Evolutionary conservation across 73 alveolate species (phyloP), one percentile per base, ranked within the genome.

Genomic region (Tetrahymena borealis): DNA sequence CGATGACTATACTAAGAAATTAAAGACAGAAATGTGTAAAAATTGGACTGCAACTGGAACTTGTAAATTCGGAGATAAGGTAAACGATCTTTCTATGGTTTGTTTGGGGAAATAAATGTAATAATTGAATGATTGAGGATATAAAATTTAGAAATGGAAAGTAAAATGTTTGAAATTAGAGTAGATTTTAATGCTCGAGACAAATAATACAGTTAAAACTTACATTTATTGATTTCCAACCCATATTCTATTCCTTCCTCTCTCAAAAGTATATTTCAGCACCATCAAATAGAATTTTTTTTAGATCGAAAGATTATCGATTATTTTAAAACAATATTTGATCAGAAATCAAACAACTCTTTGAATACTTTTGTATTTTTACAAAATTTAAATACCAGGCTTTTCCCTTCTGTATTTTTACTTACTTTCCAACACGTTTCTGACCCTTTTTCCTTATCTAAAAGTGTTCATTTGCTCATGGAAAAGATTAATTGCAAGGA

Each of bases 381-480:
- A n/a, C n/a, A n/a, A n/a, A n/a, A n/a, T n/a, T n/a, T n/a, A n/a
- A n/a, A n/a, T n/a, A 60, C n/a, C 28, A 35, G 28, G 28, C 28
- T 60, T 16, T 18, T 15, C n/a, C 85, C 28, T 60, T 32, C 28
- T 60, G 7, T 60, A 11, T 28, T 60, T 60, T 9, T 4, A 18
- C 38, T 1, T 35, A 10, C 7, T 20, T 60, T 2, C n/a, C 28
- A 60, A 3, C 28, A 24, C 4, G 28, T 20, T 16, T 60, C 28
- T 60, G 28, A 13, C 7, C 31, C n/a, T 60, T 60, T 60, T 15
- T n/a, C 4, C 28, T 20, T 20, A 18, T 91, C n/a, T 24, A 16
- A 32, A 91, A 96, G 98, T 97, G 99, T 91, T 96, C 98, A 0
- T 98, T 97, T 91, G 99, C 99, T 5, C 99, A 98, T 94, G 99